Base-by-base conservation (phyloP, 2,329 filamentous ascomycete species). In the Fusarium continuum region DNA sequence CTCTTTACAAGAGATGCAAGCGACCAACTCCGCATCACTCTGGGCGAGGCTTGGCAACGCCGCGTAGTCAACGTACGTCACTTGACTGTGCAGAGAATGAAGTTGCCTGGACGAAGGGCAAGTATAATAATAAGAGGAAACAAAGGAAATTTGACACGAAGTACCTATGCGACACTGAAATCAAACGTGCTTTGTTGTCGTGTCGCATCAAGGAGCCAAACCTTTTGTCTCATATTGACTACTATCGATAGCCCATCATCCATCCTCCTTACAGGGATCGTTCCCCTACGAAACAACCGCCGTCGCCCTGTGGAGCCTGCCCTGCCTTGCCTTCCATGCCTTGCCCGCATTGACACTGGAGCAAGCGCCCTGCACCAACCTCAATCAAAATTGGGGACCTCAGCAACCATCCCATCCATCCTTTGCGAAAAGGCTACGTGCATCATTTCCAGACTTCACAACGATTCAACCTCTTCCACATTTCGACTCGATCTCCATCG, bases 391-490 rank as follows among this genome's bases (percentile, higher is more conserved):
- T 70, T 70, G 66, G 61, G 61, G 66, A 67, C 64, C 55, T 59
- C 34, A 54, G 61, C 55, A 44, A 41, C 48, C 32, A 31, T 39
- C 49, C 63, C 46, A 50, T 45, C 53, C 52, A 29, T 43, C 57
- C 49, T 64, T 65, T 55, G 59, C 67, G 62, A 73, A 73, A 62
- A 73, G 72, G 72, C 73, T 72, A 74, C 72, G 72, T 74, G 58
- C 72, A 67, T 67, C 71, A 57, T 69, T 73, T 73, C n/a, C 62
- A 64, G 65, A 65, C 68, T 40, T 55, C 67, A 53, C 63, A 62
- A 61, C 57, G 26, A 44, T 53, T 59, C 32, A 53, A 34, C 26
- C 31, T 59, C 40, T 22, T 44, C 34, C 52, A 59, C 40, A 47
- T 55, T 31, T 52, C 38, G 48, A 55, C 53, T 35, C 35, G 41